Percentiles rank a stretch among this genome's conserved stretches.
Conservation (phyloP, 371 early-diverging fungal species). For the Mortierella polycephala region DNA sequence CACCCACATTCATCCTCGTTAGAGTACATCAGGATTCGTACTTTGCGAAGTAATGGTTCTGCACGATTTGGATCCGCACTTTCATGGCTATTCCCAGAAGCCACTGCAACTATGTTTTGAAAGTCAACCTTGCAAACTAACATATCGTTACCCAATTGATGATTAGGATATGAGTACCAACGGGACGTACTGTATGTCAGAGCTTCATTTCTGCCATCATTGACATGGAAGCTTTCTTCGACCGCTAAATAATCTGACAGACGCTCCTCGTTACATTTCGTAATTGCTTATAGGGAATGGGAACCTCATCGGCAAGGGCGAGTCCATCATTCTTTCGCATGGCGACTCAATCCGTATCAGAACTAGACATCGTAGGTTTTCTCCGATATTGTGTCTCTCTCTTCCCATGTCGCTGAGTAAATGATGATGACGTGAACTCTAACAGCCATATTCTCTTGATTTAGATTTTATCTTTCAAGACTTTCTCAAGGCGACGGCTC, state of each 20-base stretch:
- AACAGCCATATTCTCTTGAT: background rate
- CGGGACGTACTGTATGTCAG: constrained; percentile 40
- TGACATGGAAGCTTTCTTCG: background rate
- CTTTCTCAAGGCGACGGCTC: background rate
- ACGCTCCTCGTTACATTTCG: background rate
- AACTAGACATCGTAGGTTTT: constrained; percentile 50
- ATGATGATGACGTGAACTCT: constrained; percentile 2
- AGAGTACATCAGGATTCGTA: constrained; percentile 30
- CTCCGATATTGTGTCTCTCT: background rate
- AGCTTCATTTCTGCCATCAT: background rate
- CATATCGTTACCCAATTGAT: background rate
- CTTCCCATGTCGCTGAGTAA: constrained; percentile 34
- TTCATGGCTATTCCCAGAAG: no score
- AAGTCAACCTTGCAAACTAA: background rate
- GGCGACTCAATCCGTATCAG: constrained; percentile 64
- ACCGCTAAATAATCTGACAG: no score
- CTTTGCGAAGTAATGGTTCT: constrained; percentile 24
- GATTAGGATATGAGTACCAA: constrained; percentile 33
- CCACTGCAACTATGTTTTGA: background rate
- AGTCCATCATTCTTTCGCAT: constrained; percentile 60
- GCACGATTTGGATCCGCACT: background rate
- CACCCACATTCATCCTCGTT: background rate
- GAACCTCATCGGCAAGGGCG: constrained; percentile 56
- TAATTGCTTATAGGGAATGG: constrained; percentile 53
- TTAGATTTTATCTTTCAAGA: constrained; percentile 37